Evolutionary conservation across 345 rosid species (phyloP), one percentile per base, ranked within the genome.

Genomic region (Linum lewisii): DNA sequence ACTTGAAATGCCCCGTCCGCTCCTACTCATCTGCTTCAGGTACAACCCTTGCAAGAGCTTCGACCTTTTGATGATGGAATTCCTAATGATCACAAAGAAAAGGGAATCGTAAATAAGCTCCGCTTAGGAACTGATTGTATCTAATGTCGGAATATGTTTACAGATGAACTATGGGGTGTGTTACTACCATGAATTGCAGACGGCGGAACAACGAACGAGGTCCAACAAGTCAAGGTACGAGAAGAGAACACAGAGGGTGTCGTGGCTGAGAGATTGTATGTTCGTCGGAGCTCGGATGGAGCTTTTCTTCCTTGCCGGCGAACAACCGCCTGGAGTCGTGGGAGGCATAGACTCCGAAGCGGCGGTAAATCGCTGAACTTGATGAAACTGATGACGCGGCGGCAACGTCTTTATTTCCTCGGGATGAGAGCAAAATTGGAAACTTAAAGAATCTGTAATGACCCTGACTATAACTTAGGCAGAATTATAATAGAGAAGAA

Each of bases 121-220:
- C n/a, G n/a, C n/a, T n/a, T 58, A 29, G 52, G 45, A 18, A 22
- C 7, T 57, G 68, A 45, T 5, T 51, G 54, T 1, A 21, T n/a
- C 21, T n/a, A 51, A n/a, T 51, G 14, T 26, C 32, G n/a, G n/a
- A n/a, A n/a, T n/a, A n/a, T 26, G 32, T 26, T n/a, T n/a, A n/a
- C n/a, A n/a, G 32, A 26, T 26, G 32, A 26, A 26, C 6, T 26
- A 6, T 26, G 32, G 32, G 6, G 32, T 2, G 32, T 2, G 32
- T 26, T 26, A 2, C 2, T 73, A 92, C 93, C 98, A 92, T 34
- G 79, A 76, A 64, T 74, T 88, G 84, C 90, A 84, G 60, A 92
- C 96, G 70, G 69, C 84, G 37, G 88, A 73, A 63, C 88, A 86
- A 54, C 84, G 86, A 67, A 77, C 93, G 53, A 92, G 82, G 66